A percentile compares a stretch with the other conserved stretches of the same genome.
phyloP scores from a whole-genome alignment of 495 filamentous ascomycete species.

The Hyphodiscus hymeniophilus region DNA sequence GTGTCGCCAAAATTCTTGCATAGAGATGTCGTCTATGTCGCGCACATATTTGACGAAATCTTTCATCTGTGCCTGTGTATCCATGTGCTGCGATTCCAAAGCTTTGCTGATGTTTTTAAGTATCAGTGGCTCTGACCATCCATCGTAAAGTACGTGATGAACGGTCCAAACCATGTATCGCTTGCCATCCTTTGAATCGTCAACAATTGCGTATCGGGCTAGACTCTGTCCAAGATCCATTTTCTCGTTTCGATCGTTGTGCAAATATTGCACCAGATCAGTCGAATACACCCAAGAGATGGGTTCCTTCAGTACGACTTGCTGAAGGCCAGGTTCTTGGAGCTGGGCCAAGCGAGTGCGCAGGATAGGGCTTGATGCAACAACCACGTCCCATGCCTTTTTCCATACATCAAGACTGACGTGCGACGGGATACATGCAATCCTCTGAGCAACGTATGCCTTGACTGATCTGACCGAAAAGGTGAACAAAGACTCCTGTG shows the following conservation, averaged over 20 bases:
- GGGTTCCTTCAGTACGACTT: background rate
- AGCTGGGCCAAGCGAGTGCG: slow-evolving; percentile 45
- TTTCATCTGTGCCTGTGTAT: too few species aligned
- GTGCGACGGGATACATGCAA: slow-evolving; percentile 34
- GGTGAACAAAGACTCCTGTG: too few species aligned
- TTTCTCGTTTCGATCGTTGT: background rate
- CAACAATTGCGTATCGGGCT: slow-evolving; percentile 1
- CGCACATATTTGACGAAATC: background rate
- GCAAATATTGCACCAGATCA: background rate
- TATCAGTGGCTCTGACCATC: background rate
- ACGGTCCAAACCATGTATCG: slow-evolving; percentile 1
- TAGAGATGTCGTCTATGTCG: too few species aligned
- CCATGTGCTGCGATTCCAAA: too few species aligned
- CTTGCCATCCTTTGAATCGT: background rate
- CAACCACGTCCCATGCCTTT: slow-evolving; percentile 42
- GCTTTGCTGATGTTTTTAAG: too few species aligned
- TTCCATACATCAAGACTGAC: slow-evolving; percentile 42
- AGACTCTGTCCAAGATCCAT: background rate
- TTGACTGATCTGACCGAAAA: too few species aligned
- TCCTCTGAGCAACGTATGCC: slow-evolving; percentile 45
- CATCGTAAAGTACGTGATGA: slow-evolving; percentile 7
- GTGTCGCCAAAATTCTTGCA: too few species aligned
- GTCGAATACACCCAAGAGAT: background rate
- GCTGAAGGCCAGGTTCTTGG: slow-evolving; percentile 24
- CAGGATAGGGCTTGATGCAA: slow-evolving; percentile 41